Conservation (phyloP, 2,329 filamentous ascomycete species). For the Keithomyces neogunnii region DNA sequence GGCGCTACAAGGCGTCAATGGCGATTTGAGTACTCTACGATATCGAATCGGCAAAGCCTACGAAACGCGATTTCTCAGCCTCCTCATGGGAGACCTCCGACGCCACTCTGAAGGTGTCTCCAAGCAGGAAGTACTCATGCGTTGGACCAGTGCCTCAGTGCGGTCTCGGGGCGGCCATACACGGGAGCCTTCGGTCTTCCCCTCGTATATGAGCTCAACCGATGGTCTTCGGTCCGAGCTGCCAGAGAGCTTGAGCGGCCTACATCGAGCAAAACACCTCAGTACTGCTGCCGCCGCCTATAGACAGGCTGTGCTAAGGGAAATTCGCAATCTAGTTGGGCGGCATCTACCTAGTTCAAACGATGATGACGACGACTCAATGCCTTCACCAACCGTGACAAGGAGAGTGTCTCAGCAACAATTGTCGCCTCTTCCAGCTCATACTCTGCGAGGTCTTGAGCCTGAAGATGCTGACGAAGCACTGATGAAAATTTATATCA, state of each 20-base stretch:
- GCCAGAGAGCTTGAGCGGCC: slow-evolving; percentile 60
- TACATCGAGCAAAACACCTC: slow-evolving; percentile 76
- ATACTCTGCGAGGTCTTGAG: slow-evolving; percentile 78
- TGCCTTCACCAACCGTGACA: slow-evolving; percentile 73
- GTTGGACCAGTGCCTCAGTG: slow-evolving; percentile 74
- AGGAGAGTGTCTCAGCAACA: slow-evolving; percentile 70
- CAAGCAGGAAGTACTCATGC: slow-evolving; percentile 62
- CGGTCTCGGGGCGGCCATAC: slow-evolving; percentile 60
- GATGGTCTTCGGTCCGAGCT: slow-evolving; percentile 64
- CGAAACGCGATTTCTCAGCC: slow-evolving; percentile 69
- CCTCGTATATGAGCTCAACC: slow-evolving; percentile 69
- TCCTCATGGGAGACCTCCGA: slow-evolving; percentile 73
- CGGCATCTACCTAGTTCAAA: slow-evolving; percentile 82
- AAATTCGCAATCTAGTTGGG: slow-evolving; percentile 79
- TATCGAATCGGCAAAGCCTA: slow-evolving; percentile 80
- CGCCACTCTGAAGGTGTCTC: slow-evolving; percentile 69
- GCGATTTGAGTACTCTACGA: slow-evolving; percentile 68
- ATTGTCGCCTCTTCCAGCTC: slow-evolving; percentile 78
- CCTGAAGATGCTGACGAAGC: slow-evolving; percentile 77
- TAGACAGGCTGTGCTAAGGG: slow-evolving; percentile 72
- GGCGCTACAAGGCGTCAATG: slow-evolving; percentile 70
- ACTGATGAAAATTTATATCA: slow-evolving; percentile 76
- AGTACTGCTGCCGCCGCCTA: slow-evolving; percentile 73
- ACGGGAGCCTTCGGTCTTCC: slow-evolving; percentile 60
- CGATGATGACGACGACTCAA: slow-evolving; percentile 87